These are phyloP conservation scores for Solanum ossicruentum DNA, from an alignment of 257 asterid genomes.

Conservation along the genomic window DNA sequence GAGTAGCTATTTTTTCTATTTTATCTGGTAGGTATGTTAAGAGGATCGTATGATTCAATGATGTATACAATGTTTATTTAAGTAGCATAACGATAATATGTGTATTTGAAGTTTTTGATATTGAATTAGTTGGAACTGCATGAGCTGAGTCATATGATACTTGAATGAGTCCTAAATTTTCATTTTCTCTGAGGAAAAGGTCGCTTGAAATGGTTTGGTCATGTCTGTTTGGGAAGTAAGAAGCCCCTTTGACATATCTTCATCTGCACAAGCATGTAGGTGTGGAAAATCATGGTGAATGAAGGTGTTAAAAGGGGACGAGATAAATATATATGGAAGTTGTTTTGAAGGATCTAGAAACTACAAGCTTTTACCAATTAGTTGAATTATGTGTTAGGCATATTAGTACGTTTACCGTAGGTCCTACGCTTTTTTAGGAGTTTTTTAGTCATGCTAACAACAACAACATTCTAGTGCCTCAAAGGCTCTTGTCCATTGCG, in stretches of 20 bases:
- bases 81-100: neutral
- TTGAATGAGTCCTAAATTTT: neutral
- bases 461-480: too few species aligned
- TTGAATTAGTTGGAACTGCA: neutral
- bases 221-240: neutral
- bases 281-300: neutral
- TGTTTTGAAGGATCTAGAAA: neutral
- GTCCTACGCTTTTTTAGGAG: neutral
- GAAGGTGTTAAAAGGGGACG: neutral
- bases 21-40: neutral
- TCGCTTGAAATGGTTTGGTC: neutral
- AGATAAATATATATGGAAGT: neutral
- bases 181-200: neutral
- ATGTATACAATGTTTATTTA: neutral
- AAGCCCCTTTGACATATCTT: too few species aligned
- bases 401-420: neutral
- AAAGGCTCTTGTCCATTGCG: too few species aligned
- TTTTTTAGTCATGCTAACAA: neutral
- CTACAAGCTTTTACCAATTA: neutral
- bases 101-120: neutral
- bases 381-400: neutral
- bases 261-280: neutral
- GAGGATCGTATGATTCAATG: neutral
- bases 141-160: neutral
- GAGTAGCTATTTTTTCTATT: too few species aligned